Evolutionary conservation across 192 early-diverging fungal species (phyloP).

Genomic region (Mortierella claussenii): DNA sequence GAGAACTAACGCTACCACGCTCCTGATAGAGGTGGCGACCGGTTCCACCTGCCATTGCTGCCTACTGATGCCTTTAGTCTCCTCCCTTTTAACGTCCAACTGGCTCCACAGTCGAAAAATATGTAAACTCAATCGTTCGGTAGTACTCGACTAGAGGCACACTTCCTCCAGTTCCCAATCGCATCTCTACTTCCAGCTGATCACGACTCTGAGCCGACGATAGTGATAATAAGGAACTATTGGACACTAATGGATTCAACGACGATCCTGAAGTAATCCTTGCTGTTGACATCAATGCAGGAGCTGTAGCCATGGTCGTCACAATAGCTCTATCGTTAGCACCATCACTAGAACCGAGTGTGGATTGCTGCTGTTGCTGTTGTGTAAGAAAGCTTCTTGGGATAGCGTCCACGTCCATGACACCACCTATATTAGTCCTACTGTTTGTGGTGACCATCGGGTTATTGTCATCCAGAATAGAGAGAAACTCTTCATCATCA

Average conservation of each 20-base stretch:
- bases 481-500: constrained; percentile 19
- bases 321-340: background rate
- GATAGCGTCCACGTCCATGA: no score
- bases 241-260: background rate
- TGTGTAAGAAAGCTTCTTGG: background rate
- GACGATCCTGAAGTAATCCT: constrained; percentile 2
- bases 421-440: background rate
- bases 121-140: constrained; percentile 40
- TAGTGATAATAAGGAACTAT: background rate
- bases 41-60: no score
- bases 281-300: constrained; percentile 9
- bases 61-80: no score
- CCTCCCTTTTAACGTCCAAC: constrained; percentile 43
- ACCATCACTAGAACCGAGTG: background rate
- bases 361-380: background rate
- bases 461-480: background rate
- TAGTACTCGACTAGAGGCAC: constrained; percentile 48
- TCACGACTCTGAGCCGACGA: constrained; percentile 13
- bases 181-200: constrained; percentile 43
- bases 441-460: background rate
- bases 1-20: no score
- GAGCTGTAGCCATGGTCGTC: background rate
- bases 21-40: no score
- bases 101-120: constrained; percentile 44
- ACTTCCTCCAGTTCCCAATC: constrained; percentile 43